Evolutionary conservation across 768 basidiomycete genomes (phyloP), one percentile per base, ranked within the genome.

Genomic region (Xerocomellus intermedius): DNA sequence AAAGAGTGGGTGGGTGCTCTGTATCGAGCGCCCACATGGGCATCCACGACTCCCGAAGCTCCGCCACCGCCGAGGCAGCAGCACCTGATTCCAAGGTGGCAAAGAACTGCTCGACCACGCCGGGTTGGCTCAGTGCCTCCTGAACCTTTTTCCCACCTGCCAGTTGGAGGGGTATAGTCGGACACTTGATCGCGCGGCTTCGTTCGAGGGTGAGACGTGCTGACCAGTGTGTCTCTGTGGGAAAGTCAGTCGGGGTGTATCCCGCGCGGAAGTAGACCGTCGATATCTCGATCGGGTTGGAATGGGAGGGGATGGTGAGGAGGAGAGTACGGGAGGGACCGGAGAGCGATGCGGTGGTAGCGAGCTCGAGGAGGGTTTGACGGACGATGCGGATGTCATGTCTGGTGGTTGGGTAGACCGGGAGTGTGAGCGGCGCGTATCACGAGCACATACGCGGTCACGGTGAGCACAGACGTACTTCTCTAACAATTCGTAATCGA

Each of bases 71-170:
- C 9, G 68, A 49, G 8, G 41, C 8, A 3, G 28, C 26, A 17
- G 21, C 52, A n/a, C 75, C 14, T 66, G 59, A 22, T 63, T 56
- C 57, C 7, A 58, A 38, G 3, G 74, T 72, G 58, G 77, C 74
- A 36, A 95, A 75, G 73, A 94, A 95, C 14, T 75, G 74, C 61
- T 92, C 91, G 21, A 96, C 76, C 8, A 91, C 73, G 1, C 86
- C 86, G 0, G 84, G 82, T 26, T 83, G 80, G 8, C 87, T 82
- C 16, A 99, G 79, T 0, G 88, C 89, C 64, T 98, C 86, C 70
- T 98, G 96, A 0, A 99, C 84, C 67, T 97, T 97, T 78, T 99
- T 99, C 4, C 88, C 86, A 0, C 96, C 96, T 0, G 95, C 94
- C n/a, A 98, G 83, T 60, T 98, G 96, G 14, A 98, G 79, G 6